These are phyloP conservation scores for Pistacia integerrima DNA, from an alignment of 345 rosid species.

Conservation along the genomic window DNA sequence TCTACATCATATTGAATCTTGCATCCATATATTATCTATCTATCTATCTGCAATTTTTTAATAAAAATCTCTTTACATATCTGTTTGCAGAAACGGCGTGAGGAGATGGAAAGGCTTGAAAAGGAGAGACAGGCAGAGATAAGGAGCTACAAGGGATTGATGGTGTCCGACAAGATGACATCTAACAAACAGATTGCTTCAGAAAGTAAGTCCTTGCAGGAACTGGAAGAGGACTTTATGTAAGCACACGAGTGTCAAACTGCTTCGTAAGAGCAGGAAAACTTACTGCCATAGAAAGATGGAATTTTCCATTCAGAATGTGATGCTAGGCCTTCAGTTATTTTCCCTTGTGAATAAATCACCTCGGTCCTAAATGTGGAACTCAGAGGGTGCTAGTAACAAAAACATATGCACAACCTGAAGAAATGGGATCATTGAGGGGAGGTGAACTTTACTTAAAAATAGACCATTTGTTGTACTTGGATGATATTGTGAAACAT, in stretches of 20 bases:
- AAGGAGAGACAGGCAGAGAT: conserved; percentile 90
- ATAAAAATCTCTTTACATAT: neutral
- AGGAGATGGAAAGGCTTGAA: conserved; percentile 86
- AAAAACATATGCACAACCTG: neutral
- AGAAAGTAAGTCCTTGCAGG: conserved; percentile 83
- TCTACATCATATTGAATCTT: conserved; percentile 1
- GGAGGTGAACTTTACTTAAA: conserved; percentile 21
- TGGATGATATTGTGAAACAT: conserved; percentile 19
- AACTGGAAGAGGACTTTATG: conserved; percentile 98
- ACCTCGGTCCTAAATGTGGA: conserved; percentile 11
- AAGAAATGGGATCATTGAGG: conserved; percentile 4
- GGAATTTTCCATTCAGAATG: conserved; percentile 20
- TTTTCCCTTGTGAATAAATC: conserved; percentile 29
- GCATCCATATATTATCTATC: neutral
- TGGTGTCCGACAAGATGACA: conserved; percentile 96
- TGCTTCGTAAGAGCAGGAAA: conserved; percentile 14
- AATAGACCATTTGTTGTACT: conserved; percentile 13
- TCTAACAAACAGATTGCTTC: conserved; percentile 91
- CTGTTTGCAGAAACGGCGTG: conserved; percentile 76
- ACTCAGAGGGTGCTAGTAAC: neutral
- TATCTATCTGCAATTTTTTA: neutral
- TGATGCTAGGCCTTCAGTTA: conserved; percentile 24
- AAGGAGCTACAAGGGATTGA: conserved; percentile 95
- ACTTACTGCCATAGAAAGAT: conserved; percentile 28
- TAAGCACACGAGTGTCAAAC: conserved; percentile 28